Base-by-base conservation (phyloP, 2,329 filamentous ascomycete genomes). In the Pseudogymnoascus sp. region DNA sequence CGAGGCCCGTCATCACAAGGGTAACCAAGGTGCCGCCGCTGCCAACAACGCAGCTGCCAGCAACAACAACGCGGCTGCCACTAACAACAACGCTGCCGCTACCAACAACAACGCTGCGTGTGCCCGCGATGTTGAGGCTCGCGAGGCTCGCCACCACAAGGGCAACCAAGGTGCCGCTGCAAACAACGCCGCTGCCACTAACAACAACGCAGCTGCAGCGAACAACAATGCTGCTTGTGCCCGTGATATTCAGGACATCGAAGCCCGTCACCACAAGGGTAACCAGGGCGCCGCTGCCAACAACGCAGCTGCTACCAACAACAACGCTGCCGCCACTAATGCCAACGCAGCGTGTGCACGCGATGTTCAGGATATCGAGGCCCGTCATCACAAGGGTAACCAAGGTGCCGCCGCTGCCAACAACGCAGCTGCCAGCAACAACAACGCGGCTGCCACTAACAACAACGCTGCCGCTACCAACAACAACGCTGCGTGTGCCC, bases 151-250 rank as follows among this genome's bases (percentile, higher is more conserved):
- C 37, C 60, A 61, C 54, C 60, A 61, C 38, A 70, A 66, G 11
- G 66, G 63, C n/a, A 61, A 60, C 6, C 65, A 69, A 12, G 69
- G 67, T n/a, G 12, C 12, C n/a, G 41, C 41, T 6, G 12, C 41
- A 4, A 14, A 12, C 6, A 58, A 41, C 4, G 50, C 36, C 20
- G 22, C 41, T 47, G 41, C 41, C 22, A n/a, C 41, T 4, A 22
- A 22, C 20, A 14, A 12, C 6, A 58, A 41, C 4, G 20, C 20
- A 2, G 20, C 20, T 4, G 20, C 20, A 2, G 4, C 20, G 4
- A 22, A 22, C 20, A 4, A 4, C 20, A 22, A 22, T 4, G 20
- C 20, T 22, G 20, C 20, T 4, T 22, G 20, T 4, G 20, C 20
- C 20, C 20, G 20, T 22, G 20, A 22, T 22, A 4, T 22, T 22